phyloP scores from a whole-genome alignment of 306 rosid species.

The Fragaria iinumae region DNA sequence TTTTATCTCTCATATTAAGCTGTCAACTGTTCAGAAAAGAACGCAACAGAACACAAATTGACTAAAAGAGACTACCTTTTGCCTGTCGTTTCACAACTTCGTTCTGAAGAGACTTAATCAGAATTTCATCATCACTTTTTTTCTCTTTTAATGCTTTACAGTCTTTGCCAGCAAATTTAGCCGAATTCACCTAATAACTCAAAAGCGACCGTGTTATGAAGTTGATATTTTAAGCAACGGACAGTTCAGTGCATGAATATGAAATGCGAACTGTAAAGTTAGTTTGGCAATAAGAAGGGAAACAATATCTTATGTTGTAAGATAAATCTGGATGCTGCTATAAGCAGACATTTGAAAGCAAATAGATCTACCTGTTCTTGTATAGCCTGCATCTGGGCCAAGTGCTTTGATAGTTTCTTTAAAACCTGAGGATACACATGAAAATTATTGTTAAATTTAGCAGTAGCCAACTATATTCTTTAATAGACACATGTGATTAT shows the following conservation, averaged over 20 bases:
- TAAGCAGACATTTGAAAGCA: neutral
- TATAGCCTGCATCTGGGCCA: constrained; percentile 62
- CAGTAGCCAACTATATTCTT: neutral
- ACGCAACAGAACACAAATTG: constrained; percentile 16
- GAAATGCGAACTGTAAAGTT: neutral
- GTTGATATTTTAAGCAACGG: constrained; percentile 13
- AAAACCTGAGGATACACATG: constrained; percentile 45
- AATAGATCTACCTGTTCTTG: constrained; percentile 61
- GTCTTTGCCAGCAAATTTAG: constrained; percentile 70
- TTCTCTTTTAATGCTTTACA: constrained; percentile 64
- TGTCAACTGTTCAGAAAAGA: neutral
- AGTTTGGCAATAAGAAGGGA: neutral
- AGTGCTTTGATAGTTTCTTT: constrained; percentile 74
- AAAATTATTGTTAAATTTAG: constrained; percentile 12
- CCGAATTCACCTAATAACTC: constrained; percentile 58
- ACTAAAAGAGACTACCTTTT: constrained; percentile 51
- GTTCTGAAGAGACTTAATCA: constrained; percentile 78
- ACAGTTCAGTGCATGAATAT: constrained; percentile 6
- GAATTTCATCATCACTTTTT: constrained; percentile 60
- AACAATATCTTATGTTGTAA: neutral
- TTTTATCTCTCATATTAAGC: neutral
- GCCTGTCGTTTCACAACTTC: constrained; percentile 60
- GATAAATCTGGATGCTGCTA: constrained; percentile 23
- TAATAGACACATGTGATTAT: neutral
- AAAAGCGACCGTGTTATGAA: constrained; percentile 26